These are phyloP conservation scores for Nakazawaea anatomiae DNA, from an alignment of 805 yeast genomes.

Conservation along the genomic window DNA sequence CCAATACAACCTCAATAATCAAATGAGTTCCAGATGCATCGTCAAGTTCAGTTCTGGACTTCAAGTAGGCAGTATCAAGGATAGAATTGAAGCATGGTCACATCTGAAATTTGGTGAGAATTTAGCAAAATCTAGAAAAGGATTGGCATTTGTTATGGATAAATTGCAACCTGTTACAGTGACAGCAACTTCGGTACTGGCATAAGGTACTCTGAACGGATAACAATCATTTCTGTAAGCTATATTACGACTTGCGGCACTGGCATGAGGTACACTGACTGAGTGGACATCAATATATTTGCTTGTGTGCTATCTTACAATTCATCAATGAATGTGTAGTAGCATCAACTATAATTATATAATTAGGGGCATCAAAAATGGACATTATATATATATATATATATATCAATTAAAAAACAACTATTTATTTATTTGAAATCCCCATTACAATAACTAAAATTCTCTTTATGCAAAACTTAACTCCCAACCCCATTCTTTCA, in stretches of 20 bases:
- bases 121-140: conserved; percentile 58
- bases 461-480: conserved; percentile 61
- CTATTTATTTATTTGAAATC: background rate
- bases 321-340: no score
- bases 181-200: background rate
- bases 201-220: no score
- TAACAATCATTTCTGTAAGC: no score
- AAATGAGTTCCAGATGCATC: conserved; percentile 30
- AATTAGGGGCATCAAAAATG: no score
- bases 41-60: conserved; percentile 74
- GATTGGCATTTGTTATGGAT: conserved; percentile 76
- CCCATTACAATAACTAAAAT: background rate
- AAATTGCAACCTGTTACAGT: conserved; percentile 30
- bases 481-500: conserved; percentile 69
- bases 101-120: conserved; percentile 63
- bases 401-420: no score
- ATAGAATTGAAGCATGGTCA: conserved; percentile 80
- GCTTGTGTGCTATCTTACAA: no score
- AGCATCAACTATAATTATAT: no score
- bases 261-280: no score
- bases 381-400: no score
- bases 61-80: conserved; percentile 53
- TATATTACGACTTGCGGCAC: no score
- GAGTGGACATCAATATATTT: no score
- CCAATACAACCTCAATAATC: conserved; percentile 20